A percentile compares a stretch with the other conserved stretches of the same genome.
These are phyloP conservation scores for Porogramme epimiltina DNA, from an alignment of 1,284 basidiomycete species.

Conservation along the genomic window DNA sequence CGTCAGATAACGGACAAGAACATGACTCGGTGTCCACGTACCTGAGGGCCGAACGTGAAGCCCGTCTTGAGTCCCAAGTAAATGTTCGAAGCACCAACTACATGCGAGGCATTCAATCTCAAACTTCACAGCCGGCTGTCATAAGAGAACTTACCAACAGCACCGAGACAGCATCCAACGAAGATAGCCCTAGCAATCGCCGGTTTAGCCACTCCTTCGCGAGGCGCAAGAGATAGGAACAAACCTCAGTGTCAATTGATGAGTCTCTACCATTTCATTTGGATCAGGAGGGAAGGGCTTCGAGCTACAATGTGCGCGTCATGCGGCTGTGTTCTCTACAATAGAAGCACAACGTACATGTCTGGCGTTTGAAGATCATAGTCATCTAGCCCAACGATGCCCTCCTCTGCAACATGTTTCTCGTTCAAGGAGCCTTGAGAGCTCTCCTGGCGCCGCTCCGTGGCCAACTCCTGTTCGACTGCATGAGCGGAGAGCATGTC, in stretches of 20 bases:
- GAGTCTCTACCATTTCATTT: conserved; percentile 50
- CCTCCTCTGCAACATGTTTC: not conserved
- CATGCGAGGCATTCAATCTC: too few relatives aligned
- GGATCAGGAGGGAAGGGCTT: conserved; percentile 56
- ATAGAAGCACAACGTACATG: not conserved
- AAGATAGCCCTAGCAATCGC: conserved; percentile 48
- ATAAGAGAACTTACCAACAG: conserved; percentile 46
- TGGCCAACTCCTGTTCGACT: not conserved
- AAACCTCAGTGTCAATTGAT: conserved; percentile 53
- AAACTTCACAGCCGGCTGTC: too few relatives aligned
- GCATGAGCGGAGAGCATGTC: not conserved
- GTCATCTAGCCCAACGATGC: not conserved
- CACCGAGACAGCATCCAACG: conserved; percentile 62
- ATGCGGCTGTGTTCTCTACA: too few relatives aligned
- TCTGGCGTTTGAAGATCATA: conserved; percentile 8
- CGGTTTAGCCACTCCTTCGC: not conserved
- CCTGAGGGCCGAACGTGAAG: conserved; percentile 64
- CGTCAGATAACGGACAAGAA: not conserved
- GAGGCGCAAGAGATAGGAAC: not conserved
- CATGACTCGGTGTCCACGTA: not conserved
- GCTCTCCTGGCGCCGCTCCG: not conserved
- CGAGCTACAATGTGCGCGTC: conserved; percentile 14
- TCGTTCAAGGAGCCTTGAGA: conserved; percentile 6
- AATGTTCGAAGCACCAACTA: conserved; percentile 34
- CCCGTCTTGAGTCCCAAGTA: conserved; percentile 74